Percentiles rank a stretch among this genome's conserved stretches.
Evolutionary conservation across 305 asterid genomes (phyloP).

Genomic region (Solanum hybrid): DNA sequence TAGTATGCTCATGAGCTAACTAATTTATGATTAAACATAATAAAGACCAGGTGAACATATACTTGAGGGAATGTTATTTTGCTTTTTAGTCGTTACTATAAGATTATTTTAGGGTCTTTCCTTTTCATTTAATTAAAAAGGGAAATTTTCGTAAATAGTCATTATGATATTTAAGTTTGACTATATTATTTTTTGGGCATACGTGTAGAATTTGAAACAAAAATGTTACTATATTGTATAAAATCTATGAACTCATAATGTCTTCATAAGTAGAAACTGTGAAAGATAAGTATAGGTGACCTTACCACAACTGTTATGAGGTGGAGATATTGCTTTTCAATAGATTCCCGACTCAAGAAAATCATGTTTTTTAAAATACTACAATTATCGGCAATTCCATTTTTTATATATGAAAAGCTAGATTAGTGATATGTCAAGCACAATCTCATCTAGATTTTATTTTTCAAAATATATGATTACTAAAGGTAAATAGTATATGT

Average conservation of each 20-base stretch:
- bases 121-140: not conserved
- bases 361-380: no score
- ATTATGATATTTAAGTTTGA: not conserved
- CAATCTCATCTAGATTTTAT: not conserved
- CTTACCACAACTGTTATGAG: not conserved
- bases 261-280: not conserved
- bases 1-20: not conserved
- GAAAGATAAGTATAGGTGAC: not conserved
- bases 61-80: not conserved
- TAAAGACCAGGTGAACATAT: not conserved
- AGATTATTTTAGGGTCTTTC: no score
- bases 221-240: no score
- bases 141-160: no score
- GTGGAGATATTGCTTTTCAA: not conserved
- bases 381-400: not conserved
- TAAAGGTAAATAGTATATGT: not conserved
- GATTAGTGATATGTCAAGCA: not conserved
- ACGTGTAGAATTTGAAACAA: not conserved
- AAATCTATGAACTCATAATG: not conserved
- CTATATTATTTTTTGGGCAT: not conserved
- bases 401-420: not conserved
- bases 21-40: no score
- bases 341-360: not conserved
- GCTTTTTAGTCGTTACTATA: not conserved
- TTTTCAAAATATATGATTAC: not conserved